Evolutionary conservation across 495 filamentous ascomycete species (phyloP), one percentile per base, ranked within the genome.

Genomic region (Lophiotrema nucula): DNA sequence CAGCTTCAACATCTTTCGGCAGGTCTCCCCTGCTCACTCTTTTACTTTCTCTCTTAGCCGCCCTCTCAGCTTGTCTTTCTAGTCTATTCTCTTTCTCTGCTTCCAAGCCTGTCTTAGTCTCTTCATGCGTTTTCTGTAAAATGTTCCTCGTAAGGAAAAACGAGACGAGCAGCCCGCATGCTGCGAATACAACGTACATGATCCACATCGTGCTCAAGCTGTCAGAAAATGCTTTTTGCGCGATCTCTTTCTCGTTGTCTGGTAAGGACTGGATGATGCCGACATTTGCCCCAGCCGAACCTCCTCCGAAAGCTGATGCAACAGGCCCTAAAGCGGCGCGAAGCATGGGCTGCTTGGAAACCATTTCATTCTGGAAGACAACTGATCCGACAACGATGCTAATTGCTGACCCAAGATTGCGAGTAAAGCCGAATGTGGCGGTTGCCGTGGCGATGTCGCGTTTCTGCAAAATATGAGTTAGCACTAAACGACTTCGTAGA

Each of bases 301-400:
- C 68, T 2, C 77, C 76, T 26, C 69, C 70, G 27, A 79, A 69
- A 18, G 68, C 44, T 4, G 62, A 46, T 5, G 73, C 76, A 8
- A 65, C 47, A 0, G 69, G 60, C 4, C 72, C 68, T 1, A 77
- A 64, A 1, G 44, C 12, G 4, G 42, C 15, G 4, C 15, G 55
- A 5, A 67, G 59, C 38, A 43, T 39, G 11, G 44, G 10, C 10
- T 51, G 42, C 26, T 57, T 58, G 10, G 54, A 50, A 1, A 33
- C 31, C 72, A 79, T 77, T 37, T 60, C 69, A 64, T 88, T 88
- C 68, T 87, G 81, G 72, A 95, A 95, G 25, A 96, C 82, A 1
- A 91, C 88, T 13, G 87, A 82, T 15, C 90, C 90, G 22, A 93
- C 79, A 19, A 91, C 88, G 23, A 93, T 82, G 5, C 83, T 85